A percentile compares a stretch with the other conserved stretches of the same genome.
Conservation (phyloP, 345 rosid species). For the Limnanthes douglasii region DNA sequence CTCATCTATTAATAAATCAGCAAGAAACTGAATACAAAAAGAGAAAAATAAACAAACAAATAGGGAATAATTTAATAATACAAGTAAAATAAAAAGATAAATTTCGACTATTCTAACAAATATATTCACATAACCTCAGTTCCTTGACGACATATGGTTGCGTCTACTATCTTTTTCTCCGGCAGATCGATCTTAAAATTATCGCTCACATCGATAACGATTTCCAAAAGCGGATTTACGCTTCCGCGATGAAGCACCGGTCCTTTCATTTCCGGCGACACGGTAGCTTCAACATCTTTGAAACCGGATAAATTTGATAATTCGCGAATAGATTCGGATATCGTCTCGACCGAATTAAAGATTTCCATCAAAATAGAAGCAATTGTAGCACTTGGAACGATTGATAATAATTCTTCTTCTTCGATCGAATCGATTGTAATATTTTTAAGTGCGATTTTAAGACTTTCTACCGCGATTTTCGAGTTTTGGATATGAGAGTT, state of each 20-base stretch:
- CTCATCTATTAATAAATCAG: too few species aligned
- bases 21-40: too few species aligned
- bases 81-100: too few species aligned
- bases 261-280: slow-evolving; percentile 25
- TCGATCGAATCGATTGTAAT: slow-evolving; percentile 9
- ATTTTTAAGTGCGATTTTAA: slow-evolving; percentile 27
- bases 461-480: slow-evolving; percentile 25
- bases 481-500: slow-evolving; percentile 30
- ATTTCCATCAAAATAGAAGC: slow-evolving; percentile 42
- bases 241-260: slow-evolving; percentile 43
- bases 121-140: too few species aligned
- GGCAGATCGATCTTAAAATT: too few species aligned
- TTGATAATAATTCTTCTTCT: slow-evolving; percentile 18
- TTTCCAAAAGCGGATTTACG: slow-evolving; percentile 38
- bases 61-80: too few species aligned
- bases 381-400: slow-evolving; percentile 39
- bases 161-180: too few species aligned
- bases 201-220: too few species aligned
- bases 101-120: too few species aligned
- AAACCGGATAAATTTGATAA: slow-evolving; percentile 41
- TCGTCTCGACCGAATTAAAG: slow-evolving; percentile 28
- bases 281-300: slow-evolving; percentile 22
- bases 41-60: too few species aligned
- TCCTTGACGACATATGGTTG: too few species aligned
- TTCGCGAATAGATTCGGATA: slow-evolving; percentile 34